phyloP scores from a whole-genome alignment of 2,329 filamentous ascomycete species.

The Atkinsonella hypoxylon region DNA sequence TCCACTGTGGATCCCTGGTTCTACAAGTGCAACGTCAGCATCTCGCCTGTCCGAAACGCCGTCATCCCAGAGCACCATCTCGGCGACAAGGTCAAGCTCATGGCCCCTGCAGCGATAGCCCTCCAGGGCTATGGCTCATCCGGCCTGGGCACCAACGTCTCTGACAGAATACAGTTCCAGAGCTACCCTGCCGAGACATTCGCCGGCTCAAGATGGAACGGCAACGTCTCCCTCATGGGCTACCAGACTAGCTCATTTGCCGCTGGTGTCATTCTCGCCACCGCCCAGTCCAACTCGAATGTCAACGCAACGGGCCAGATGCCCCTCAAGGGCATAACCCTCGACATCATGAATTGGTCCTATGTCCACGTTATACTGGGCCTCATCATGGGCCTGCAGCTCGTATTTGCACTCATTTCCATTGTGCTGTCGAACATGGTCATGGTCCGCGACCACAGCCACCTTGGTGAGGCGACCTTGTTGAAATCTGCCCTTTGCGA shows the following conservation, averaged over 20 bases:
- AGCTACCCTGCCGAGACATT: constrained; percentile 29
- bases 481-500: constrained; percentile 10
- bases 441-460: constrained; percentile 15
- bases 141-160: constrained; percentile 11
- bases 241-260: constrained; percentile 23
- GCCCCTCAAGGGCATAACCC: constrained; percentile 19
- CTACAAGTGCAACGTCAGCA: constrained; percentile 27
- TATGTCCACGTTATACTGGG: constrained; percentile 20
- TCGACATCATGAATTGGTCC: constrained; percentile 22
- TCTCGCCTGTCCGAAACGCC: constrained; percentile 22
- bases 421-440: constrained; percentile 16
- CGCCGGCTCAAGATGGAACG: constrained; percentile 23
- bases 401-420: constrained; percentile 14
- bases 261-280: constrained; percentile 22
- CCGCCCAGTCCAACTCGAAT: constrained; percentile 18
- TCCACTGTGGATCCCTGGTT: constrained; percentile 25
- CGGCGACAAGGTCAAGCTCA: constrained; percentile 20
- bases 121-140: constrained; percentile 25
- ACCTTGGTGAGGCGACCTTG: constrained; percentile 11
- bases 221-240: constrained; percentile 22
- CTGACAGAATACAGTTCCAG: constrained; percentile 20
- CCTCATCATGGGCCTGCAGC: constrained; percentile 20
- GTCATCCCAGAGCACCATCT: constrained; percentile 23
- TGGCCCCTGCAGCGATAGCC: constrained; percentile 26
- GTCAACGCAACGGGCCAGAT: constrained; percentile 16